Percentiles rank a stretch among this genome's conserved stretches.
phyloP scores from a whole-genome alignment of 2,329 filamentous ascomycete genomes.

The Fusarium drepaniforme region DNA sequence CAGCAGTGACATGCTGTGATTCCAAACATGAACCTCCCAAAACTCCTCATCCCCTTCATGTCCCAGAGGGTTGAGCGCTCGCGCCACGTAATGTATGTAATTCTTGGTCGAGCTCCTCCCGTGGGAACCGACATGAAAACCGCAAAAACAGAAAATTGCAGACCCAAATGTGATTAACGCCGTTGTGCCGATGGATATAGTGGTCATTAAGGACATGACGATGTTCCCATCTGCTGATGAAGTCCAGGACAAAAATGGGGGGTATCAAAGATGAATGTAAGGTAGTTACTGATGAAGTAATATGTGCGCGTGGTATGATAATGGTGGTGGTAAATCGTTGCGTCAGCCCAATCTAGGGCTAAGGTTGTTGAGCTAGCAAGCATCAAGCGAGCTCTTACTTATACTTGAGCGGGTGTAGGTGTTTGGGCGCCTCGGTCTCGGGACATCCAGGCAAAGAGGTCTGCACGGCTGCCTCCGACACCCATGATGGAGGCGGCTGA shows the following conservation, averaged over 20 bases:
- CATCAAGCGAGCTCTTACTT: conserved; percentile 12
- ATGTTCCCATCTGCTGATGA: conserved; percentile 43
- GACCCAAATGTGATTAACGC: conserved; percentile 44
- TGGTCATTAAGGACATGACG: conserved; percentile 46
- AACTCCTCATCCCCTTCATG: conserved; percentile 3
- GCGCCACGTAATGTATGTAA: conserved; percentile 24
- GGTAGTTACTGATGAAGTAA: conserved; percentile 46
- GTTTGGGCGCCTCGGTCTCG: conserved; percentile 56
- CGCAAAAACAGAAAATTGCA: conserved; percentile 39
- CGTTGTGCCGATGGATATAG: conserved; percentile 47
- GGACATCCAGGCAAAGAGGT: conserved; percentile 65
- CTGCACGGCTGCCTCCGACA: conserved; percentile 50
- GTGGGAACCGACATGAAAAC: conserved; percentile 32
- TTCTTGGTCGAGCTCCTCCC: conserved; percentile 16
- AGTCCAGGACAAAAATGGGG: conserved; percentile 43
- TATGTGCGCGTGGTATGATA: conserved; percentile 43
- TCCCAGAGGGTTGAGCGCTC: conserved; percentile 22
- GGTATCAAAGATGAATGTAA: conserved; percentile 55
- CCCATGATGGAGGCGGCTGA: conserved; percentile 47
- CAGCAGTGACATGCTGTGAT: conserved; percentile 12
- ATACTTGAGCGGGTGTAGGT: conserved; percentile 44
- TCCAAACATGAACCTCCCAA: conserved; percentile 17
- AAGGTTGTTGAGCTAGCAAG: not conserved
- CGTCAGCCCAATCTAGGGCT: not conserved
- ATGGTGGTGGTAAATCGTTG: conserved; percentile 28